Percentiles rank a stretch among this genome's conserved stretches.
phyloP scores from a whole-genome alignment of 495 filamentous ascomycete species.

The Talaromyces liani region DNA sequence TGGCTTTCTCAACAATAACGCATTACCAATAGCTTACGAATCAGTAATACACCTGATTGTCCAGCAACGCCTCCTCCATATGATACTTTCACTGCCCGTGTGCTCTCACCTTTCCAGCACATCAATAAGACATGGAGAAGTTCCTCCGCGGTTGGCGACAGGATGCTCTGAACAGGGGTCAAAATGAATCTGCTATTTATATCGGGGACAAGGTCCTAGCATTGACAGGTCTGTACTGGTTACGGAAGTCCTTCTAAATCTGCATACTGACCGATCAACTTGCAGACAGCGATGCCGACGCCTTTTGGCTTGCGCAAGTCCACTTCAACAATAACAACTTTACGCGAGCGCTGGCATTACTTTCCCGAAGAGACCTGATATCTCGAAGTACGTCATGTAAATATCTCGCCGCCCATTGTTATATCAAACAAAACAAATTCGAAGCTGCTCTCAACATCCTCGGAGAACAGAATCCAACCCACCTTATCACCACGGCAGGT shows the following conservation, averaged over 20 bases:
- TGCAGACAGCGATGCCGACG: slow-evolving; percentile 79
- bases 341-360: slow-evolving; percentile 75
- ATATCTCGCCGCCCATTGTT: slow-evolving; percentile 88
- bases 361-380: slow-evolving; percentile 79
- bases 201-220: slow-evolving; percentile 95
- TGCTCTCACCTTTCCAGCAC: not conserved
- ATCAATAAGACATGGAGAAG: slow-evolving; percentile 63
- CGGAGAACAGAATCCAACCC: slow-evolving; percentile 84
- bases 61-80: not conserved
- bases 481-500: slow-evolving; percentile 63
- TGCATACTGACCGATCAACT: slow-evolving; percentile 15
- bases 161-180: slow-evolving; percentile 85
- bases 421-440: slow-evolving; percentile 82
- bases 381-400: slow-evolving; percentile 74
- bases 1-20: not conserved
- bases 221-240: slow-evolving; percentile 63
- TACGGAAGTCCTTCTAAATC: not conserved
- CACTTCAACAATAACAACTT: slow-evolving; percentile 94
- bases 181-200: slow-evolving; percentile 92
- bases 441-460: slow-evolving; percentile 83
- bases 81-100: slow-evolving; percentile 4
- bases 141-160: slow-evolving; percentile 89
- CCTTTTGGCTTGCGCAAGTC: slow-evolving; percentile 89
- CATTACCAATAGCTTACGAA: not conserved
- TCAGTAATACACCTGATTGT: not conserved